A percentile compares a stretch with the other conserved stretches of the same genome.
phyloP scores from a whole-genome alignment of 345 rosid species.

The Bruguiera parviflora region DNA sequence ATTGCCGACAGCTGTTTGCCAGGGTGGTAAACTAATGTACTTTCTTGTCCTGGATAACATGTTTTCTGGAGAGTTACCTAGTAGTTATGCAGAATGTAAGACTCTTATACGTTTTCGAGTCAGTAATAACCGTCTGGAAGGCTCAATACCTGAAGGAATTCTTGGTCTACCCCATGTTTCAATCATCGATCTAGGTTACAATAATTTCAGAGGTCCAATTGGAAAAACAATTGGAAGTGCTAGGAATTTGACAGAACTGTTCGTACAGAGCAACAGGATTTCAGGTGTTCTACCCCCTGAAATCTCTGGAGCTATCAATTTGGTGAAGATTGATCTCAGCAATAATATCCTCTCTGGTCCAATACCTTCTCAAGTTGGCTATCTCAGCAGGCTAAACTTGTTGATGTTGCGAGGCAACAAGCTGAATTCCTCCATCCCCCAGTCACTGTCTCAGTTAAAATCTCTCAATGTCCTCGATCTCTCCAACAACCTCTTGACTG shows the following conservation, averaged over 20 bases:
- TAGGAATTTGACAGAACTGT: slow-evolving; percentile 76
- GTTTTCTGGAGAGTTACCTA: slow-evolving; percentile 66
- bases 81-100: slow-evolving; percentile 55
- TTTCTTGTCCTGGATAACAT: slow-evolving; percentile 66
- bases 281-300: slow-evolving; percentile 67
- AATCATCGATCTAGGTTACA: slow-evolving; percentile 71
- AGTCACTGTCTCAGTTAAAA: slow-evolving; percentile 60
- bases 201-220: slow-evolving; percentile 63
- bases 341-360: slow-evolving; percentile 68
- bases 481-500: slow-evolving; percentile 65
- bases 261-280: slow-evolving; percentile 64
- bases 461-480: slow-evolving; percentile 86
- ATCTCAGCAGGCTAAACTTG: slow-evolving; percentile 63
- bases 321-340: slow-evolving; percentile 90
- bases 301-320: slow-evolving; percentile 59
- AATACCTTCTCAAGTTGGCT: slow-evolving; percentile 71
- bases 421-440: slow-evolving; percentile 61
- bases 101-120: slow-evolving; percentile 76
- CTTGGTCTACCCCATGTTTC: slow-evolving; percentile 77
- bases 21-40: slow-evolving; percentile 67
- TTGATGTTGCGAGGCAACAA: slow-evolving; percentile 66
- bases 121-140: slow-evolving; percentile 58
- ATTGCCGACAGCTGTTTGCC: slow-evolving; percentile 63
- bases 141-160: slow-evolving; percentile 57
- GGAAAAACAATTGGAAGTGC: slow-evolving; percentile 50